Percentiles rank a stretch among this genome's conserved stretches.
Evolutionary conservation across 192 early-diverging fungal genomes (phyloP).

Genomic region (Linnemannia hyalina): DNA sequence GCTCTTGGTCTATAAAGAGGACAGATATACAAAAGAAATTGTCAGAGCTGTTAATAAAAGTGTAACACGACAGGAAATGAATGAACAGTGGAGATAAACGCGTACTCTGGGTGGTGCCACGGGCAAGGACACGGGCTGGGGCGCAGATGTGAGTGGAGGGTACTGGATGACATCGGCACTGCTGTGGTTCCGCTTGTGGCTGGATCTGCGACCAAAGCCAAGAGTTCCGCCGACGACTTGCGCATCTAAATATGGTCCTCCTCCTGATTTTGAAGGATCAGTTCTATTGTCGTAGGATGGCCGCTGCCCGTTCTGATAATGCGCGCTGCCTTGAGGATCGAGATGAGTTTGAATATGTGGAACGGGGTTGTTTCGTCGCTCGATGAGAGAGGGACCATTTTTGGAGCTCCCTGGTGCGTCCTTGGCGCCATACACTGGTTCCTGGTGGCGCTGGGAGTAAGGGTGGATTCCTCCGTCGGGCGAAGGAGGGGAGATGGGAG

Average conservation of each 20-base stretch:
- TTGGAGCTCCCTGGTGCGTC: conserved; percentile 9
- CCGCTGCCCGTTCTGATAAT: conserved; percentile 21
- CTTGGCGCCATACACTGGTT: conserved; percentile 4
- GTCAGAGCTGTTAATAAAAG: neutral
- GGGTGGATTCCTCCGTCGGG: conserved; percentile 33
- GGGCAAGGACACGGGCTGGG: neutral
- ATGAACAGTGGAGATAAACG: neutral
- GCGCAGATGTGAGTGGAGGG: neutral
- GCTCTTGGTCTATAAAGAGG: conserved; percentile 24
- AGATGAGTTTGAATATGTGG: conserved; percentile 49
- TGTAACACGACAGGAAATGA: neutral
- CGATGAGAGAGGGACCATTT: conserved; percentile 43
- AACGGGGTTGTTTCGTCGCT: conserved; percentile 48
- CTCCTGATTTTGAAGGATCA: neutral
- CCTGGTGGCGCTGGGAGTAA: conserved; percentile 12
- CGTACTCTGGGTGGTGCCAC: conserved; percentile 25
- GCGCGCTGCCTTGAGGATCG: neutral
- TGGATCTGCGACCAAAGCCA: conserved; percentile 38
- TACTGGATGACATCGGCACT: conserved; percentile 55
- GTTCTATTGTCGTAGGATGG: conserved; percentile 15
- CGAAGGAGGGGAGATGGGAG: conserved; percentile 47
- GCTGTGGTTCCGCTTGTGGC: conserved; percentile 52
- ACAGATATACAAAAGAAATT: neutral
- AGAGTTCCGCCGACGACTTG: conserved; percentile 50
- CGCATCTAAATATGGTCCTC: conserved; percentile 30